Evolutionary conservation across 208 protist genomes (phyloP).

Genomic region (Leishmania tropica): DNA sequence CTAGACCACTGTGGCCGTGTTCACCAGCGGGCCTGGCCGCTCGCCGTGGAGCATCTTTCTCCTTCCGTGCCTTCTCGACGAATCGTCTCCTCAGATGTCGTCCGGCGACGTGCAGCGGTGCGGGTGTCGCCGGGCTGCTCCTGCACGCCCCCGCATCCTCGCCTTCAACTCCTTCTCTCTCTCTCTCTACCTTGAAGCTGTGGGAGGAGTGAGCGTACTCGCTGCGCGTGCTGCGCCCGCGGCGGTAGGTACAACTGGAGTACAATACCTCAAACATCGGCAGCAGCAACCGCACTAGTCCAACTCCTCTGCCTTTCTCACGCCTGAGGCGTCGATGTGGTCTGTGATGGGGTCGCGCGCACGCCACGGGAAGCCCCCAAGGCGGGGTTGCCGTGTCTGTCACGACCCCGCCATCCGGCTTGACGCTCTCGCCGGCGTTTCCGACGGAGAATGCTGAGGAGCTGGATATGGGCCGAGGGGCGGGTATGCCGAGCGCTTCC

Average conservation of each 20-base stretch:
- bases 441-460: slow-evolving; percentile 1
- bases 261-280: background rate
- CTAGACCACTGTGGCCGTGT: background rate
- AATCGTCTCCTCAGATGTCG: slow-evolving; percentile 14
- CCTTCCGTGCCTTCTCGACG: background rate
- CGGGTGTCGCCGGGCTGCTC: background rate
- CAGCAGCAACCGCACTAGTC: slow-evolving; percentile 3
- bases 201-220: slow-evolving; percentile 35
- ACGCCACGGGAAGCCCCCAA: background rate
- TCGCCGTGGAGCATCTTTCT: background rate
- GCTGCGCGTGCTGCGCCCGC: slow-evolving; percentile 16
- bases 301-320: background rate
- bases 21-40: background rate
- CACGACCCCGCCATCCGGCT: slow-evolving; percentile 1
- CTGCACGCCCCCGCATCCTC: slow-evolving; percentile 29
- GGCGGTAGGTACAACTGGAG: background rate
- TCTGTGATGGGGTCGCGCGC: background rate
- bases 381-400: background rate
- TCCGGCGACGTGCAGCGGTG: background rate
- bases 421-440: slow-evolving; percentile 7
- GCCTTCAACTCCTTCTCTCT: slow-evolving; percentile 42
- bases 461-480: no score
- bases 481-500: no score
- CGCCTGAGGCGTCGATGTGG: background rate
- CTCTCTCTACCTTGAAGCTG: slow-evolving; percentile 33